Evolutionary conservation across 2,329 filamentous ascomycete genomes (phyloP).

Genomic region (Diaporthe capsici): DNA sequence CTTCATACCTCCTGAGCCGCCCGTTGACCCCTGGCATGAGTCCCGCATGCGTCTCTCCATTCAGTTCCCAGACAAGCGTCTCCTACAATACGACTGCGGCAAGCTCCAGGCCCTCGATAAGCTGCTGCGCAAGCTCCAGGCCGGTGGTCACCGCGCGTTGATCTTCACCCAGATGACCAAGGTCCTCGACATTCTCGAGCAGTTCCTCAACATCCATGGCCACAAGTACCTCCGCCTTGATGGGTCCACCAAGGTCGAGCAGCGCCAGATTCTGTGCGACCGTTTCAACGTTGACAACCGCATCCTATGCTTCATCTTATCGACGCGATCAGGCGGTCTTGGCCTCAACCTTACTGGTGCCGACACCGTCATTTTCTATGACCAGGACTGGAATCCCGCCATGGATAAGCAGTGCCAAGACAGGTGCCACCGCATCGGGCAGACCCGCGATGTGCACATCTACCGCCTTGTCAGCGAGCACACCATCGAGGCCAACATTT

Average conservation of each 20-base stretch:
- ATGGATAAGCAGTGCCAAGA: conserved; percentile 99
- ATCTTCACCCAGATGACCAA: conserved; percentile 99
- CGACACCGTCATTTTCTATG: conserved; percentile 98
- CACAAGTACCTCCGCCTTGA: conserved; percentile 97
- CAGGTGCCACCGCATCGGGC: conserved; percentile 95
- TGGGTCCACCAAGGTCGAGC: conserved; percentile 95
- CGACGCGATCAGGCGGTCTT: conserved; percentile 91
- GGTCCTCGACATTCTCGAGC: conserved; percentile 95
- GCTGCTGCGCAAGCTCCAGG: conserved; percentile 87
- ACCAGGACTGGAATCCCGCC: conserved; percentile 98
- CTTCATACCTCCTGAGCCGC: conserved; percentile 69
- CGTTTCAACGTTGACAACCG: conserved; percentile 96
- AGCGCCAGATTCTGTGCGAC: conserved; percentile 94
- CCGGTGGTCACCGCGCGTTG: conserved; percentile 90
- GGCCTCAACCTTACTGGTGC: conserved; percentile 98
- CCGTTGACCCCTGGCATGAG: conserved; percentile 90
- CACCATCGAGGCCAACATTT: conserved; percentile 97
- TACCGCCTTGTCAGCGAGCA: conserved; percentile 94
- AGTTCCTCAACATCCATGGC: conserved; percentile 97
- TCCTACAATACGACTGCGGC: conserved; percentile 98
- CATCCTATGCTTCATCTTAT: conserved; percentile 95
- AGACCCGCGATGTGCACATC: conserved; percentile 97
- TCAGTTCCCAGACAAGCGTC: conserved; percentile 94
- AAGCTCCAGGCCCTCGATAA: conserved; percentile 93
- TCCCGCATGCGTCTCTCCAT: conserved; percentile 93